phyloP scores from a whole-genome alignment of 2,329 filamentous ascomycete species.

The Colletotrichum sp. region DNA sequence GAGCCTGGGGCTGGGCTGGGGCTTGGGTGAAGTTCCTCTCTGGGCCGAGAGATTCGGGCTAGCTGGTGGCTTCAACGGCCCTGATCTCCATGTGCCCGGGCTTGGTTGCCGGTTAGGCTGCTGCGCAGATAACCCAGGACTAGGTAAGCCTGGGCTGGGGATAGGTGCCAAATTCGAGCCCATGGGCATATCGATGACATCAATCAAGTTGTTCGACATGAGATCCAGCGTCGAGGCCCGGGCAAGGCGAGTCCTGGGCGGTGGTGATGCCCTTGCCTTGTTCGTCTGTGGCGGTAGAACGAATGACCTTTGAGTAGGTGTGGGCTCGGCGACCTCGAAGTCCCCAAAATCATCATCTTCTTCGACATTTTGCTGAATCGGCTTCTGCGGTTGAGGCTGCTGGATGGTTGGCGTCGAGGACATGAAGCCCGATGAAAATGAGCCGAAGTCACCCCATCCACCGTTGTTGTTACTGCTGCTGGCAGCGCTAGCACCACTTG shows the following conservation, averaged over 20 bases:
- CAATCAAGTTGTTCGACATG: constrained; percentile 56
- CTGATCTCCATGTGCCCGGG: neutral
- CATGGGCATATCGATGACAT: constrained; percentile 30
- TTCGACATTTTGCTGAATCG: constrained; percentile 36
- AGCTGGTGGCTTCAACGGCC: neutral
- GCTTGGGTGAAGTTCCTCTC: neutral
- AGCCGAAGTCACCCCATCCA: constrained; percentile 26
- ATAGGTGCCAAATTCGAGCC: constrained; percentile 5
- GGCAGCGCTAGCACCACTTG: constrained; percentile 4
- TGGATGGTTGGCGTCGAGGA: constrained; percentile 6
- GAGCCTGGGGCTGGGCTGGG: constrained; percentile 27
- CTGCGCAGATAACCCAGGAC: neutral
- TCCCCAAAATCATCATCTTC: constrained; percentile 73
- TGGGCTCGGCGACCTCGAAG: constrained; percentile 62
- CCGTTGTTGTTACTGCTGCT: neutral
- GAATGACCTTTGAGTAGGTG: constrained; percentile 21
- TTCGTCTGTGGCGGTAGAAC: constrained; percentile 7
- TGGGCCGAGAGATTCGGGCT: neutral
- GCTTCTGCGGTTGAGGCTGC: constrained; percentile 21
- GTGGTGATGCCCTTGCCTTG: constrained; percentile 21
- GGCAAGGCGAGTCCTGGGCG: constrained; percentile 33
- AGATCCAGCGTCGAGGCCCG: constrained; percentile 59
- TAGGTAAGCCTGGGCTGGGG: constrained; percentile 4
- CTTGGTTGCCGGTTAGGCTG: neutral
- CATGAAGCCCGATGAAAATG: constrained; percentile 11